Evolutionary conservation across 31 red algal species (phyloP).

Genomic region (Pterothamnion heteromorphum): DNA sequence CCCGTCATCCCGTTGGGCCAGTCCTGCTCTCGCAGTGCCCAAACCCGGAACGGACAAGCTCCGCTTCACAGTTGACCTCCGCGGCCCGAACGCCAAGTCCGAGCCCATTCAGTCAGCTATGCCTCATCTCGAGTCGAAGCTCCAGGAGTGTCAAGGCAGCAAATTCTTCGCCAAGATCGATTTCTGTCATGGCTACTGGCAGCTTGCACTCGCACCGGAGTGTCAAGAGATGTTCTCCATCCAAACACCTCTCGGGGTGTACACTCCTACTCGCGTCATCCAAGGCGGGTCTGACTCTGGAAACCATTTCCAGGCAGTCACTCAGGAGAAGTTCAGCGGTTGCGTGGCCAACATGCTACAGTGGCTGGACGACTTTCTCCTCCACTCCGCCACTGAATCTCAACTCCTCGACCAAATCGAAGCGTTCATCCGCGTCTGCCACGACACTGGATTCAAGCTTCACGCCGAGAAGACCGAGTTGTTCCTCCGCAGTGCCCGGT

Average conservation of each 20-base stretch:
- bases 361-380: conserved; percentile 54
- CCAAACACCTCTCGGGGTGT: conserved; percentile 40
- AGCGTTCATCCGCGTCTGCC: conserved; percentile 17
- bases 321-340: background rate
- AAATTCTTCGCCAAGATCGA: conserved; percentile 12
- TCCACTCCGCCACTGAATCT: conserved; percentile 11
- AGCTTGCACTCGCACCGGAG: background rate
- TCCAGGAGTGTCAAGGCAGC: background rate
- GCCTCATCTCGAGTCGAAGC: background rate
- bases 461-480: background rate
- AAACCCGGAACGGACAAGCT: conserved; percentile 40
- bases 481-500: conserved; percentile 3
- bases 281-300: conserved; percentile 23
- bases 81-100: background rate
- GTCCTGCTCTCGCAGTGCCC: conserved; percentile 21
- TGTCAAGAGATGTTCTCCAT: conserved; percentile 4
- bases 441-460: conserved; percentile 2
- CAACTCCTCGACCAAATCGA: conserved; percentile 18
- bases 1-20: background rate
- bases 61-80: conserved; percentile 46
- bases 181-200: conserved; percentile 46
- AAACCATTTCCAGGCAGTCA: conserved; percentile 29
- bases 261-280: background rate
- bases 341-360: background rate
- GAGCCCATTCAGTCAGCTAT: conserved; percentile 11